Conservation (phyloP, 306 rosid species). For the Crataegus laevigata region DNA sequence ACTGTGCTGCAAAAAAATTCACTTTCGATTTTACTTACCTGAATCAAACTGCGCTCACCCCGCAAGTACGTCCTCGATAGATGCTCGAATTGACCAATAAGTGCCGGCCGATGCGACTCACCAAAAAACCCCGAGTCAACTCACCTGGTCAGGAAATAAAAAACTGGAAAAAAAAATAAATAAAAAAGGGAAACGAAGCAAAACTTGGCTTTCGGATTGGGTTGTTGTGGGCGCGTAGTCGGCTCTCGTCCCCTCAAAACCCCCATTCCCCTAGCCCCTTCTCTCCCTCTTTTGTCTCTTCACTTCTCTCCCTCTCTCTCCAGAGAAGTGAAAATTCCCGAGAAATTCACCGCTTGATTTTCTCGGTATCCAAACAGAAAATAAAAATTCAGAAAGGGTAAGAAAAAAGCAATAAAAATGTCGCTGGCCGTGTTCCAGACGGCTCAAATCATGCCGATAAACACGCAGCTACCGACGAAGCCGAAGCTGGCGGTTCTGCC, state of each 20-base stretch:
- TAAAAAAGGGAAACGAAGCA: not conserved
- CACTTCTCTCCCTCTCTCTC: conserved; percentile 29
- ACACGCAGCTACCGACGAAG: conserved; percentile 35
- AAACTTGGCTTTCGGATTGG: conserved; percentile 34
- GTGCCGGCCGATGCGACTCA: conserved; percentile 12
- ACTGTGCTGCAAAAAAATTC: too few relatives aligned
- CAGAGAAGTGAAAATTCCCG: conserved; percentile 5
- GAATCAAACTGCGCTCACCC: too few relatives aligned
- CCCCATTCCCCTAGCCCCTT: conserved; percentile 2
- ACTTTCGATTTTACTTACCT: too few relatives aligned
- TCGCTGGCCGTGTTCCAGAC: conserved; percentile 57
- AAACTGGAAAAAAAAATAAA: not conserved
- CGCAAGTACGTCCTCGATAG: too few relatives aligned
- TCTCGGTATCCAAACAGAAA: conserved; percentile 11
- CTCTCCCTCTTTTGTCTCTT: not conserved
- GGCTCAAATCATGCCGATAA: conserved; percentile 61
- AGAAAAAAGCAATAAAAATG: conserved; percentile 13
- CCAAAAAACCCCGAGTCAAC: conserved; percentile 9
- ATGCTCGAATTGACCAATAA: too few relatives aligned
- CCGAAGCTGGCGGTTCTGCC: conserved; percentile 18
- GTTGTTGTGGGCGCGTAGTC: conserved; percentile 35
- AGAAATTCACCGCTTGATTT: not conserved
- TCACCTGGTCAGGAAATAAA: conserved; percentile 9
- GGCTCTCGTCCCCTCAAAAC: conserved; percentile 28
- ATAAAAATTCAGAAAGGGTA: not conserved